A percentile compares a stretch with the other conserved stretches of the same genome.
Conservation (phyloP, 2,329 filamentous ascomycete genomes). For the Trichoderma cornu-damae region DNA sequence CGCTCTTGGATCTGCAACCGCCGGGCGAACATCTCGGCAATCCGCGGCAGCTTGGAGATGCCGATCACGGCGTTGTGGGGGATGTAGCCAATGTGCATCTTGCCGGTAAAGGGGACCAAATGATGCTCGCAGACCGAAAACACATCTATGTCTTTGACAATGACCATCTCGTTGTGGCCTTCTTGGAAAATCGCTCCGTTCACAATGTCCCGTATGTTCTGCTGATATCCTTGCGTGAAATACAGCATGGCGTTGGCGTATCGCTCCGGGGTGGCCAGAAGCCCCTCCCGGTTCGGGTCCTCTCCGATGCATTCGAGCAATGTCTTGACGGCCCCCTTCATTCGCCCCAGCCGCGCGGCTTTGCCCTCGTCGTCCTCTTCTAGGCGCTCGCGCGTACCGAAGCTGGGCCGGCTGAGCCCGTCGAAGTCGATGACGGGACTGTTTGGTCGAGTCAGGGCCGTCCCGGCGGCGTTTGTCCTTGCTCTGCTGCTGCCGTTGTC, state of each 20-base stretch:
- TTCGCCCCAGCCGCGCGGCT: constrained; percentile 49
- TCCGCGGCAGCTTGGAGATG: constrained; percentile 89
- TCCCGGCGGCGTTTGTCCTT: neutral
- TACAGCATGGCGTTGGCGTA: constrained; percentile 95
- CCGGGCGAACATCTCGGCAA: constrained; percentile 94
- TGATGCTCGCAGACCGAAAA: constrained; percentile 96
- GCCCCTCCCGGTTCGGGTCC: constrained; percentile 59
- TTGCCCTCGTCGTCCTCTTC: constrained; percentile 47
- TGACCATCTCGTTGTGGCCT: constrained; percentile 94
- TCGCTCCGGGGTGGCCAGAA: constrained; percentile 67
- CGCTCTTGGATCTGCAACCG: constrained; percentile 94
- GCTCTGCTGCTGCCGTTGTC: neutral
- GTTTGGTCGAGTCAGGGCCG: constrained; percentile 31
- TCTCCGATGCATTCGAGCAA: constrained; percentile 65
- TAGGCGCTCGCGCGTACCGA: constrained; percentile 58
- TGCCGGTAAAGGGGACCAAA: constrained; percentile 91
- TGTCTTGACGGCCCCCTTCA: constrained; percentile 59
- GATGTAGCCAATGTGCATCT: constrained; percentile 99
- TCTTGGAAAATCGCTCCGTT: constrained; percentile 95
- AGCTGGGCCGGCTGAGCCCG: constrained; percentile 55
- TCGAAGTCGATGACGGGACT: constrained; percentile 58
- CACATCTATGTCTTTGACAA: constrained; percentile 95
- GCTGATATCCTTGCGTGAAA: constrained; percentile 95
- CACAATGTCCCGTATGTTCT: constrained; percentile 86
- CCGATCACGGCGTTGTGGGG: constrained; percentile 87